phyloP scores from a whole-genome alignment of 495 filamentous ascomycete genomes.

The Aspergillus diversus region DNA sequence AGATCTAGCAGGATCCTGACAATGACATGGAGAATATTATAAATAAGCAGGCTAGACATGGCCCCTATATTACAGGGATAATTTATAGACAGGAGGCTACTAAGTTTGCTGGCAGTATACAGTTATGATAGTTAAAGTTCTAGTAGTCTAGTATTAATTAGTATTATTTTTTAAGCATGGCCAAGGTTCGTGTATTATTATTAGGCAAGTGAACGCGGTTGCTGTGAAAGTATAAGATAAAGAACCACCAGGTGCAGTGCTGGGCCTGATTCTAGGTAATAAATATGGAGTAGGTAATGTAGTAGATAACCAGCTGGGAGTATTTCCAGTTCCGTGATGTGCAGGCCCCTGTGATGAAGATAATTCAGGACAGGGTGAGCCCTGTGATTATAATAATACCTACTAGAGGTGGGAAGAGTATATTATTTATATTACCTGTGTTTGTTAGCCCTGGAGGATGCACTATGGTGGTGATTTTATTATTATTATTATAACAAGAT shows the following conservation, averaged over 20 bases:
- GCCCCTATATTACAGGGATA: background rate
- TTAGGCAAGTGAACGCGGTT: background rate
- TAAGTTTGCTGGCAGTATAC: background rate
- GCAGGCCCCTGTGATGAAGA: background rate
- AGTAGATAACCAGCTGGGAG: background rate
- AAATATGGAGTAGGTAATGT: background rate
- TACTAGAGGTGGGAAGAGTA: background rate
- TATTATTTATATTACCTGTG: conserved; percentile 1
- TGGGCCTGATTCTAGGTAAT: background rate
- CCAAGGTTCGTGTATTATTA: background rate
- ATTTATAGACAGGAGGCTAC: background rate
- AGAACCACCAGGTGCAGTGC: background rate
- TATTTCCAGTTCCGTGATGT: background rate
- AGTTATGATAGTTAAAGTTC: background rate
- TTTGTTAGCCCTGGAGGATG: background rate
- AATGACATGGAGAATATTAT: background rate
- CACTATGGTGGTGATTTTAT: background rate
- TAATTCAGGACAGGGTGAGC: background rate
- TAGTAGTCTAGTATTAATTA: background rate
- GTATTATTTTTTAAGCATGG: conserved; percentile 2
- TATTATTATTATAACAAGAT: background rate
- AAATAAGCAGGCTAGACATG: background rate
- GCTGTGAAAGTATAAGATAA: background rate
- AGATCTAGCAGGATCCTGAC: background rate
- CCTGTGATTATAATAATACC: background rate